Evolutionary conservation across 2,329 filamentous ascomycete species (phyloP).

Genomic region (Penicillium janthinellum): DNA sequence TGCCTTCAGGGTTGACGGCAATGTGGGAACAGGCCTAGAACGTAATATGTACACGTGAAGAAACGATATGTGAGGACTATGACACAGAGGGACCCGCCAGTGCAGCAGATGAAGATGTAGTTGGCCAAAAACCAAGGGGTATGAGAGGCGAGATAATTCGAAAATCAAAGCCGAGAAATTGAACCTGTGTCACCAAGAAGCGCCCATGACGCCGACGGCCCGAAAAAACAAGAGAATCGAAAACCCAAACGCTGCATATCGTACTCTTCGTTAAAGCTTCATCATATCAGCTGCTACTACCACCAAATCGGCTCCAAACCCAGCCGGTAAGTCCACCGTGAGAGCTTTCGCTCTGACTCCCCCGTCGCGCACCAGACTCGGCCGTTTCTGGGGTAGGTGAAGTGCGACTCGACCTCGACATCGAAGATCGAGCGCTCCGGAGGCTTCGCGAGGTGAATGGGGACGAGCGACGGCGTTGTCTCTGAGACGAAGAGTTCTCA

Average conservation of each 20-base stretch:
- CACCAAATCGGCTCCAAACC: constrained; percentile 30
- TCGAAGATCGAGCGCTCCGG: constrained; percentile 23
- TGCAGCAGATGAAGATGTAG: neutral
- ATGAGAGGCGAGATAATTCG: neutral
- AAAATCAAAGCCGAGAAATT: neutral
- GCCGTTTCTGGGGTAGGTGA: constrained; percentile 15
- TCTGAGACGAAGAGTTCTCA: constrained; percentile 9
- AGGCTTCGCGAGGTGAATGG: constrained; percentile 11
- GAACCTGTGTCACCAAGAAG: neutral
- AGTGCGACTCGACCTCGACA: constrained; percentile 15
- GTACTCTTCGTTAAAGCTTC: neutral
- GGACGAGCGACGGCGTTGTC: constrained; percentile 16
- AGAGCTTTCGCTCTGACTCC: constrained; percentile 17
- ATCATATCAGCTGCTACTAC: constrained; percentile 6
- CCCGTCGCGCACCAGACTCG: constrained; percentile 14
- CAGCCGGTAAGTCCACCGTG: constrained; percentile 32
- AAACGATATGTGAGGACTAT: constrained; percentile 7
- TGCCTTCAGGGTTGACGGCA: no score
- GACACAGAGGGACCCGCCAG: neutral
- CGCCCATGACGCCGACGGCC: neutral
- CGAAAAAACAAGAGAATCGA: neutral
- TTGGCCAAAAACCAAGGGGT: constrained; percentile 5
- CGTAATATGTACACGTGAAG: neutral
- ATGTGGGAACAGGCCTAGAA: no score
- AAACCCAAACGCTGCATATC: constrained; percentile 9